Evolutionary conservation across 75 land plant species (phyloP).

Genomic region (Pseudotsuga menziesii): DNA sequence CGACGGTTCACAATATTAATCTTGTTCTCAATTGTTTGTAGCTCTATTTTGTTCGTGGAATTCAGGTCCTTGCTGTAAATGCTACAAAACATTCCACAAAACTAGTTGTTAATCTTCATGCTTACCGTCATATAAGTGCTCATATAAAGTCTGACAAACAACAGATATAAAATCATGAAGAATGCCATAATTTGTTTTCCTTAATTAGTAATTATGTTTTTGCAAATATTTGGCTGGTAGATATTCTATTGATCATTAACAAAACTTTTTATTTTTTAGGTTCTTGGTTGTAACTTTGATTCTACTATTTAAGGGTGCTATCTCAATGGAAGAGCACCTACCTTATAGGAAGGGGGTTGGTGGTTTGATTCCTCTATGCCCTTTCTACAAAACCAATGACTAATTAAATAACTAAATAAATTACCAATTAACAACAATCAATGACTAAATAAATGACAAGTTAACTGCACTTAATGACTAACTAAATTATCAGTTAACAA

Average conservation of each 20-base stretch:
- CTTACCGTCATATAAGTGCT: constrained; percentile 83
- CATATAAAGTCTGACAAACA: constrained; percentile 93
- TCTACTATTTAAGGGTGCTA: too few relatives aligned
- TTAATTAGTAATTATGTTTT: not conserved
- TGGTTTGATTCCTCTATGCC: too few relatives aligned
- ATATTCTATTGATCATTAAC: too few relatives aligned
- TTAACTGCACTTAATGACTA: too few relatives aligned
- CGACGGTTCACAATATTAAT: not conserved
- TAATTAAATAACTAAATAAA: too few relatives aligned
- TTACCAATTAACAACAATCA: too few relatives aligned
- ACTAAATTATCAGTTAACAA: too few relatives aligned
- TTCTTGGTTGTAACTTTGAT: not conserved
- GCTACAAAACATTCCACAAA: constrained; percentile 96
- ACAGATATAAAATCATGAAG: constrained; percentile 64
- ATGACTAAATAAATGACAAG: too few relatives aligned
- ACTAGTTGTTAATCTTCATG: constrained; percentile 85
- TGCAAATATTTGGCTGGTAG: too few relatives aligned
- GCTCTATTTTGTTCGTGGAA: not conserved
- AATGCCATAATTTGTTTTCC: not conserved
- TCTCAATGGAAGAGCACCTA: too few relatives aligned
- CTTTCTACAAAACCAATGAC: too few relatives aligned
- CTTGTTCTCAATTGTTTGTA: not conserved
- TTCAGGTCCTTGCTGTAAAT: constrained; percentile 95
- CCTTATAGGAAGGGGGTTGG: too few relatives aligned
- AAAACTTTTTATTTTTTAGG: not conserved